Conservation (phyloP, 176 grass and related monocot species). For the Bromus sterilis region DNA sequence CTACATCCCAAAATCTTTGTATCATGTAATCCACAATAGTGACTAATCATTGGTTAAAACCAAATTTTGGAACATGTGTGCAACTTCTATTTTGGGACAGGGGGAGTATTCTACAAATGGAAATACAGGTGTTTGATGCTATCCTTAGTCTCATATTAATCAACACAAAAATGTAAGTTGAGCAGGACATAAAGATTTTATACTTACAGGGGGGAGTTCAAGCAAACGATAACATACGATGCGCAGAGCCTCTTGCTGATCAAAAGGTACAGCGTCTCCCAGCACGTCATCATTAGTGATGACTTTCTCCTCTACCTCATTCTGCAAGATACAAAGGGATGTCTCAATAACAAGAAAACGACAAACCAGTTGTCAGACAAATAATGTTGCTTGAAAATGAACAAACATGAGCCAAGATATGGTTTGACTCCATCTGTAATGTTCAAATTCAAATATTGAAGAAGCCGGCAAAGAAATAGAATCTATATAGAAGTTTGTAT, state of each 20-base stretch:
- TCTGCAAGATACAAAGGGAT: conserved; percentile 40
- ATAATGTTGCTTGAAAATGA: background rate
- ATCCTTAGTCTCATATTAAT: background rate
- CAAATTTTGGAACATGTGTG: background rate
- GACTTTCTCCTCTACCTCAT: conserved; percentile 48
- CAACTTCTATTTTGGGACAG: background rate
- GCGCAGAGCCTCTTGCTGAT: conserved; percentile 77
- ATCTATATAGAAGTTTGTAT: background rate
- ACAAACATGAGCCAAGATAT: background rate
- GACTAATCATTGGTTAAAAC: background rate
- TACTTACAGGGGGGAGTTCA: conserved; percentile 72
- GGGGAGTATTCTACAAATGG: background rate
- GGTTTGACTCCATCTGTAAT: background rate
- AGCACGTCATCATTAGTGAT: conserved; percentile 93
- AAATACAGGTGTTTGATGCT: background rate
- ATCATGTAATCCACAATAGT: background rate
- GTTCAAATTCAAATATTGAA: background rate
- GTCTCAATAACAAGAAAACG: conserved; percentile 3
- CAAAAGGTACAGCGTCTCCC: conserved; percentile 70
- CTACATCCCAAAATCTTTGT: too few relatives aligned
- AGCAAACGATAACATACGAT: conserved; percentile 72
- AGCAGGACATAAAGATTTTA: background rate
- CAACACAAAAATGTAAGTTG: background rate
- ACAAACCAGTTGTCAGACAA: background rate
- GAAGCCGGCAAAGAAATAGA: background rate